Evolutionary conservation across 805 yeast genomes (phyloP), one percentile per base, ranked within the genome.

Genomic region (Saccharomyces paradoxus): DNA sequence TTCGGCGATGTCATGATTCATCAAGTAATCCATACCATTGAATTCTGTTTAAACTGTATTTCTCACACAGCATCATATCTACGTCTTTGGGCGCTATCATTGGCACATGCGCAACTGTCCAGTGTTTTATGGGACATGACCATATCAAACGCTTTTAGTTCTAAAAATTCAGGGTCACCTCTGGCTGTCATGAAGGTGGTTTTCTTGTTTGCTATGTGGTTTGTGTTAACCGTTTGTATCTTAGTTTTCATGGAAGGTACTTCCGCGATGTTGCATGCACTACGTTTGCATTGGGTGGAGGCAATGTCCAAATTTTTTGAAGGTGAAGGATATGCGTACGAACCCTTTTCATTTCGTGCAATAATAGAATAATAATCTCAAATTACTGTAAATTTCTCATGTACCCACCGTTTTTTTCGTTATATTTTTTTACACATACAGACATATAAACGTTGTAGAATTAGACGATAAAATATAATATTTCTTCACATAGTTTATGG

Each of bases 261-360:
- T 0, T 89, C 97, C 27, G 99, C 99, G 37, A 94, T 94, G 99
- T 80, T 94, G 67, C 99, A 94, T 73, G 87, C 97, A n/a, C 80
- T 94, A 67, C 88, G 99, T 78, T 80, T 94, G 67, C 99, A 94
- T 71, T 94, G 99, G 99, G 99, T 94, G 58, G 99, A 94, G 75
- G 86, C 97, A 28, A 94, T 94, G 99, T 89, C 97, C 58, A 94
- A 94, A 76, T 95, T 86, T 74, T 94, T 91, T 66, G 94, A 87
- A 67, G 99, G 99, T 70, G 98, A 92, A 71, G 99, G 99, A 57
- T 77, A 82, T 61, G 82, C 91, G 5, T 94, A 88, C 68, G 84
- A 81, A 60, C 98, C 99, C n/a, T 94, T 89, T 68, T 80, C 85
- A 3, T 90, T 92, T 58, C 68, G 72, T 49, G 53, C 58, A 14